Evolutionary conservation across 768 basidiomycete species (phyloP).

Genomic region (Lepiota venenata): DNA sequence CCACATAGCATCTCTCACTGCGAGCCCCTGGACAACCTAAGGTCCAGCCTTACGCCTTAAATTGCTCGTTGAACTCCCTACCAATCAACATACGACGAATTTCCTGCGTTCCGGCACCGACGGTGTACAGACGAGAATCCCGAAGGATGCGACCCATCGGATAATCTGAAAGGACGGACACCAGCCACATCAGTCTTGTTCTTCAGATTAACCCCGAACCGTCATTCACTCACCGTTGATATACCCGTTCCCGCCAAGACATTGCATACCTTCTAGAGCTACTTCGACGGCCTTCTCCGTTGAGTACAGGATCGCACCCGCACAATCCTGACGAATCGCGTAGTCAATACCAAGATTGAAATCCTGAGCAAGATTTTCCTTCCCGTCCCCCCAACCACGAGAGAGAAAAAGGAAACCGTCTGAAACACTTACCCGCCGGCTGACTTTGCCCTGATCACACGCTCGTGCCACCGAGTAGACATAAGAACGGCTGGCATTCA

Average conservation of each 20-base stretch:
- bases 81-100: constrained; percentile 94
- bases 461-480: constrained; percentile 92
- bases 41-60: constrained; percentile 24
- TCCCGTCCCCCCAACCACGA: neutral
- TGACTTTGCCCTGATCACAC: constrained; percentile 77
- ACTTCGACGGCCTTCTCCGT: constrained; percentile 92
- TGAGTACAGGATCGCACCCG: constrained; percentile 90
- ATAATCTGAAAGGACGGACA: constrained; percentile 56
- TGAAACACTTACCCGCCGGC: constrained; percentile 58
- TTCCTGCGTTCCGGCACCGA: constrained; percentile 97
- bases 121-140: constrained; percentile 86
- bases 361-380: neutral
- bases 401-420: neutral
- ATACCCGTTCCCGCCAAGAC: constrained; percentile 93
- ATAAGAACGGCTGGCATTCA: constrained; percentile 85
- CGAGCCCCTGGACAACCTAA: neutral
- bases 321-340: constrained; percentile 69
- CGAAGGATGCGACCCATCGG: constrained; percentile 84
- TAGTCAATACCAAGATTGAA: neutral
- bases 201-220: neutral
- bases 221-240: constrained; percentile 67
- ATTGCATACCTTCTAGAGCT: constrained; percentile 89
- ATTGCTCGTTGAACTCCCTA: constrained; percentile 83
- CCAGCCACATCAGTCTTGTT: constrained; percentile 5
- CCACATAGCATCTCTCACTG: constrained; percentile 8